Evolutionary conservation across 2,329 filamentous ascomycete species (phyloP).

Genomic region (Lachnellula occidentalis): DNA sequence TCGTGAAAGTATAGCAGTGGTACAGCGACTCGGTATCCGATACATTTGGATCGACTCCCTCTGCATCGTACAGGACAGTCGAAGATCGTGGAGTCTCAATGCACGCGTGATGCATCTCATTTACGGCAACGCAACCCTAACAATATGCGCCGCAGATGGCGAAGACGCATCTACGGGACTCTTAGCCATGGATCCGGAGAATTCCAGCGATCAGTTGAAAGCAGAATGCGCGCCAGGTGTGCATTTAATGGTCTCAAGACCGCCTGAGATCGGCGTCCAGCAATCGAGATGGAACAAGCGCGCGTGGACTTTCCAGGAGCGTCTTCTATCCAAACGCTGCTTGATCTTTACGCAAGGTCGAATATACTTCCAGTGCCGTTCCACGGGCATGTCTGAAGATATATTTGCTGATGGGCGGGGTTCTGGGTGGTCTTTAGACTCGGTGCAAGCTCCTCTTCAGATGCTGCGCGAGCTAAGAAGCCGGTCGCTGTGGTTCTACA

Average conservation of each 20-base stretch:
- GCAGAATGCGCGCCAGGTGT: constrained; percentile 12
- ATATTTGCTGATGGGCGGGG: constrained; percentile 22
- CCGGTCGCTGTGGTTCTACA: constrained; percentile 30
- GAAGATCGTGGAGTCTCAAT: constrained; percentile 9
- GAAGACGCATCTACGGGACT: constrained; percentile 10
- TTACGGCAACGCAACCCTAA: constrained; percentile 21
- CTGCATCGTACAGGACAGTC: constrained; percentile 23
- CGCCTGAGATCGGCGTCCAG: constrained; percentile 28
- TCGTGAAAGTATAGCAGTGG: constrained; percentile 23
- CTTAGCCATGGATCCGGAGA: constrained; percentile 3
- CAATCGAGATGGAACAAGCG: constrained; percentile 12
- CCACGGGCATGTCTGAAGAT: constrained; percentile 4
- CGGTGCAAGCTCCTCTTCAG: constrained; percentile 29
- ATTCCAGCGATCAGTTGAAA: constrained; percentile 13
- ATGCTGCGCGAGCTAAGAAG: constrained; percentile 25
- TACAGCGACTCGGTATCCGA: constrained; percentile 14
- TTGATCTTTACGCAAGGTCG: constrained; percentile 10
- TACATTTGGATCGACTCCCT: constrained; percentile 26
- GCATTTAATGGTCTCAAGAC: constrained; percentile 18
- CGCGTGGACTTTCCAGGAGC: constrained; percentile 19
- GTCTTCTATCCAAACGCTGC: constrained; percentile 9
- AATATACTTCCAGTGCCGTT: constrained; percentile 10
- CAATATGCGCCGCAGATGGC: constrained; percentile 23
- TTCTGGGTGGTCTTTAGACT: constrained; percentile 29
- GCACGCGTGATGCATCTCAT: constrained; percentile 23